Percentiles rank a stretch among this genome's conserved stretches.
Evolutionary conservation across 306 rosid genomes (phyloP).

Genomic region (Dalbergia cultrata): DNA sequence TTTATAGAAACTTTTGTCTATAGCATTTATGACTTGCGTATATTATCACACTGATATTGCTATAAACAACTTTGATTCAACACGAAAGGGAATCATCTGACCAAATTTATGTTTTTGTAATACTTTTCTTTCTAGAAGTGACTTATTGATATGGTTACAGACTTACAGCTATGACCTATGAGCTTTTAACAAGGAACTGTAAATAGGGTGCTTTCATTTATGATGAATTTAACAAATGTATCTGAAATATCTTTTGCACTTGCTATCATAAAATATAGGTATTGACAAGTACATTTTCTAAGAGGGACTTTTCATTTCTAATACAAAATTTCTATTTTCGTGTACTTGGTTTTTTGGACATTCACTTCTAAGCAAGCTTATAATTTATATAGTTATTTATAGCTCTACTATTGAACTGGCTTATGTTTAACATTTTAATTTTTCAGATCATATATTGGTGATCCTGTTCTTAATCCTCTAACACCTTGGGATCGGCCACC

Average conservation of each 20-base stretch:
- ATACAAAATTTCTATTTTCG: conserved; percentile 27
- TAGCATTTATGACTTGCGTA: conserved; percentile 6
- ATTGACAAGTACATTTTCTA: conserved; percentile 24
- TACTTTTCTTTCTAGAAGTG: conserved; percentile 10
- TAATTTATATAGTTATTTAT: conserved; percentile 14
- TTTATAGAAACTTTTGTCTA: not conserved
- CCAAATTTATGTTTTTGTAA: conserved; percentile 4
- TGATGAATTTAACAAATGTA: conserved; percentile 14
- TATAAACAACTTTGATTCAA: not conserved
- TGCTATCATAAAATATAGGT: conserved; percentile 34
- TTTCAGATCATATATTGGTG: conserved; percentile 85
- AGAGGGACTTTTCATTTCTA: not conserved
- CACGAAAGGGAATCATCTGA: conserved; percentile 31
- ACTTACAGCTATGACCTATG: conserved; percentile 9
- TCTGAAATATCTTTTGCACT: conserved; percentile 12
- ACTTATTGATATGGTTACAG: conserved; percentile 3
- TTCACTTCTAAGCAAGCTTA: conserved; percentile 15
- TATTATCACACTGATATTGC: conserved; percentile 11
- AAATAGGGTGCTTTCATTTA: conserved; percentile 7
- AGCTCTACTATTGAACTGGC: conserved; percentile 37
- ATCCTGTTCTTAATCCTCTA: conserved; percentile 92
- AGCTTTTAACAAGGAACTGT: conserved; percentile 25
- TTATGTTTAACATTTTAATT: conserved; percentile 35
- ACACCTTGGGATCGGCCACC: conserved; percentile 99
- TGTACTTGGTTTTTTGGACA: conserved; percentile 10